Evolutionary conservation across 768 basidiomycete species (phyloP), one percentile per base, ranked within the genome.

Genomic region (Leccinum rimulosum): DNA sequence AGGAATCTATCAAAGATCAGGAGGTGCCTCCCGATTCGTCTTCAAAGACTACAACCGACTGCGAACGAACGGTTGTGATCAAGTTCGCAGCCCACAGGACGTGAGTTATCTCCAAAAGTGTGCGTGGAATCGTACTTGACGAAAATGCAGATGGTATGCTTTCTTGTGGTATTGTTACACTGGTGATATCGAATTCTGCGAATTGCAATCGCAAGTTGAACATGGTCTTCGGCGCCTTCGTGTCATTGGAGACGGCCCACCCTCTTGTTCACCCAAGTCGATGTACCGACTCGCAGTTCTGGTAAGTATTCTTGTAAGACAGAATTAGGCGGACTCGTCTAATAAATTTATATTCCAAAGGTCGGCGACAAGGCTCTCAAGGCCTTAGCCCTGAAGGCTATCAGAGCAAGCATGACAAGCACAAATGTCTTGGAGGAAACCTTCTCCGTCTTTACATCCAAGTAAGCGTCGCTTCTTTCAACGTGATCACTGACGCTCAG

Each of bases 231-330:
- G 15, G 2, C 43, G 11, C 25, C 15, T 49, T 17, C 52, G 45
- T 4, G 31, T 40, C 14, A 2, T 43, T 47, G 30, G 54, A 50
- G 58, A 56, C 12, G 50, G 40, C 4, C 55, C 57, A 38, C 64
- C 64, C 3, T 30, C 53, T 8, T 75, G 74, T 54, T 75, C 74
- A 15, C 74, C 75, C 8, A 75, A 75, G 64, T 76, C 75, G 0
- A 75, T 76, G 73, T 76, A 75, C 33, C 71, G 71, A 54, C 59
- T 75, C 0, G 74, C 75, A 6, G 52, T 64, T 25, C 71, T 74
- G n/a, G 75, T 73, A 25, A 59, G 62, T 2, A n/a, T 55, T 7
- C 9, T 30, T 30, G 27, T 22, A 8, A 28, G 7, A 38, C 28
- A 6, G 35, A 19, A 17, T 49, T 3, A 22, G 28, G 33, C 55